phyloP scores from a whole-genome alignment of 75 land plant genomes.

The Cryptomeria japonica region DNA sequence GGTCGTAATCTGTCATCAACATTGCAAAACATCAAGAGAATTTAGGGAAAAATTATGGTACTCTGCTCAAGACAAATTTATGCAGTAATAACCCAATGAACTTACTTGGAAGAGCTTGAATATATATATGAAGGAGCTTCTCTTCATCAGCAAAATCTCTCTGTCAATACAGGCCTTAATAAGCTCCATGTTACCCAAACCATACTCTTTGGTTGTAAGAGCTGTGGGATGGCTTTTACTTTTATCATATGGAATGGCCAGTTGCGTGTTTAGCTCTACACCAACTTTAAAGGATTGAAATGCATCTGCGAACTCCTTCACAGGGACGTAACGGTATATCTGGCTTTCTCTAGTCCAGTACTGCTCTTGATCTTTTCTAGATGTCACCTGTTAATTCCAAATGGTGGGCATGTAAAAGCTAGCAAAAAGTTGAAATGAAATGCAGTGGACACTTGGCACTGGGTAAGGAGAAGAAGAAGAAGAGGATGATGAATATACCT shows the following conservation, averaged over 20 bases:
- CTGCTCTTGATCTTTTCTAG: constrained; percentile 61
- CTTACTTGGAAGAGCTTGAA: constrained; percentile 29
- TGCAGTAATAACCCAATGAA: background rate
- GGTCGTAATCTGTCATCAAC: constrained; percentile 25
- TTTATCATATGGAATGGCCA: constrained; percentile 42
- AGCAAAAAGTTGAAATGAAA: background rate
- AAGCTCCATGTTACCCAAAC: constrained; percentile 35
- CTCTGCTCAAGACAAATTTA: too few relatives aligned
- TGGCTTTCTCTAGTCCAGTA: constrained; percentile 34
- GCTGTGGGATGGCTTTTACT: constrained; percentile 45
- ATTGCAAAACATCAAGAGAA: background rate
- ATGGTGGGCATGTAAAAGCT: background rate
- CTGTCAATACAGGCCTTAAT: constrained; percentile 33
- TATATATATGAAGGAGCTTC: constrained; percentile 42
- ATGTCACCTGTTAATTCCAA: constrained; percentile 50
- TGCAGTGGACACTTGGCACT: background rate
- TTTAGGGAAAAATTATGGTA: background rate
- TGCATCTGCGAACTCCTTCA: constrained; percentile 44
- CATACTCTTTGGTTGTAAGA: constrained; percentile 35
- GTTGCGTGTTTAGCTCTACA: constrained; percentile 16
- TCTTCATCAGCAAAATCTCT: constrained; percentile 45
- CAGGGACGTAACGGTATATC: constrained; percentile 37
- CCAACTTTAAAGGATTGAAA: constrained; percentile 48
- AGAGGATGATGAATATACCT: constrained; percentile 11
- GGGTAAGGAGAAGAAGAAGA: background rate